These are phyloP conservation scores for Leishmania martiniquensis DNA, from an alignment of 208 protist genomes.

Conservation along the genomic window DNA sequence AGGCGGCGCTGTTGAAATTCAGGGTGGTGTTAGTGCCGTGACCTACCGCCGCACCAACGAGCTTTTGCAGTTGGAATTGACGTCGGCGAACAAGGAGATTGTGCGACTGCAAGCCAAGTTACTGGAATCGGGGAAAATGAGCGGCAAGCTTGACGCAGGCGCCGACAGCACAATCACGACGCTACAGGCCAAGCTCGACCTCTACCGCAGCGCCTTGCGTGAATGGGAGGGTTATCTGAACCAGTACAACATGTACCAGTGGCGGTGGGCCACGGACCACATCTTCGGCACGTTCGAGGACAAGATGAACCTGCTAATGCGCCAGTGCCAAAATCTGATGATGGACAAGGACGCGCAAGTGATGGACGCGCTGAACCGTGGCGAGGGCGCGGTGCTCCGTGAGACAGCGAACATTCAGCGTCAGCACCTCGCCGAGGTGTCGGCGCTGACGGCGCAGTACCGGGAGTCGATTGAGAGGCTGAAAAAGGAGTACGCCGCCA, in stretches of 20 bases:
- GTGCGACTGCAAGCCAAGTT: slow-evolving; percentile 30
- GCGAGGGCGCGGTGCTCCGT: slow-evolving; percentile 21
- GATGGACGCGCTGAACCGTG: slow-evolving; percentile 23
- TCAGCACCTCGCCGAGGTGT: slow-evolving; percentile 33
- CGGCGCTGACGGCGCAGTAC: slow-evolving; percentile 22
- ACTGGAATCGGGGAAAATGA: slow-evolving; percentile 18
- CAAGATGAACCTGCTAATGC: slow-evolving; percentile 23
- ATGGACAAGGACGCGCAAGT: slow-evolving; percentile 24
- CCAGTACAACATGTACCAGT: slow-evolving; percentile 22
- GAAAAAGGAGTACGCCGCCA: slow-evolving; percentile 21
- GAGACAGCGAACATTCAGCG: slow-evolving; percentile 26
- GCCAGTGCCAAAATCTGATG: slow-evolving; percentile 19
- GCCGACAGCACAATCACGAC: slow-evolving; percentile 5
- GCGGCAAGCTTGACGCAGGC: neutral
- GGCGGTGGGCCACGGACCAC: slow-evolving; percentile 21
- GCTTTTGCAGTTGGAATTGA: slow-evolving; percentile 24
- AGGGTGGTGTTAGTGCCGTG: neutral
- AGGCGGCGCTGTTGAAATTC: neutral
- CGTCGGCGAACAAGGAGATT: slow-evolving; percentile 23
- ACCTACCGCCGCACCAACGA: slow-evolving; percentile 30
- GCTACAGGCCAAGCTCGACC: slow-evolving; percentile 4
- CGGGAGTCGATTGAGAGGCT: slow-evolving; percentile 24
- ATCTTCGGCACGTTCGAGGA: slow-evolving; percentile 37
- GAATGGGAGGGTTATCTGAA: slow-evolving; percentile 20
- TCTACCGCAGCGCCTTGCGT: slow-evolving; percentile 8